Evolutionary conservation across 345 rosid species (phyloP), one percentile per base, ranked within the genome.

Genomic region (Lenwebbia sp.): DNA sequence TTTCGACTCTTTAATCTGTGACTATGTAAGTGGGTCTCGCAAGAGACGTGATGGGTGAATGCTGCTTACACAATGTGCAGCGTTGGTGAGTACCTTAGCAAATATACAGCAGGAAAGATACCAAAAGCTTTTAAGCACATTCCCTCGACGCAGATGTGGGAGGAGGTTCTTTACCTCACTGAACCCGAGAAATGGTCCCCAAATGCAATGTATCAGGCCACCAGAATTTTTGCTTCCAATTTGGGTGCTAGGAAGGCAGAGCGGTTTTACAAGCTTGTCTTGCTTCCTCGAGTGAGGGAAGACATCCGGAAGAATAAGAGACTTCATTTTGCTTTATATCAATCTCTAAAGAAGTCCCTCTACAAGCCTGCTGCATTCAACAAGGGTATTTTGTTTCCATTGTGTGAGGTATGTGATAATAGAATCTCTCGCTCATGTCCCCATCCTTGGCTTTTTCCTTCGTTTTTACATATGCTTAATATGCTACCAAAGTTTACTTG

Each of bases 161-260:
- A 96, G 92, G 98, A 95, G 85, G 92, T 96, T 51, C 87, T 97
- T 84, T 93, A 94, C 91, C 90, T 97, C 83, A 96, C 98, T 21
- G 96, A 97, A 90, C 99, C 99, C 12, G 96, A 94, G 93, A 94
- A 93, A 65, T 97, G 99, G 99, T 94, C 98, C 14, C 97, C 99
- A n/a, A 94, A 92, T 84, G 99, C 98, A 40, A 88, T 96, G 95
- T 96, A 78, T 91, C 98, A 96, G 87, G 98, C 99, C 22, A 97
- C 98, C 21, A 93, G 96, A 88, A 94, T 96, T 83, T 94, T 96
- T 90, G 90, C 97, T 85, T 95, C 98, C 85, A 94, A 94, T 91
- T 91, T 97, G 90, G 88, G 91, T 86, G 90, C 91, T 7, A 92
- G 88, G 88, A 95, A 93, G 89, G 98, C 96, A 44, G 95, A 92